Conservation (phyloP, 208 protist genomes). For the Crithidia thermophila region DNA sequence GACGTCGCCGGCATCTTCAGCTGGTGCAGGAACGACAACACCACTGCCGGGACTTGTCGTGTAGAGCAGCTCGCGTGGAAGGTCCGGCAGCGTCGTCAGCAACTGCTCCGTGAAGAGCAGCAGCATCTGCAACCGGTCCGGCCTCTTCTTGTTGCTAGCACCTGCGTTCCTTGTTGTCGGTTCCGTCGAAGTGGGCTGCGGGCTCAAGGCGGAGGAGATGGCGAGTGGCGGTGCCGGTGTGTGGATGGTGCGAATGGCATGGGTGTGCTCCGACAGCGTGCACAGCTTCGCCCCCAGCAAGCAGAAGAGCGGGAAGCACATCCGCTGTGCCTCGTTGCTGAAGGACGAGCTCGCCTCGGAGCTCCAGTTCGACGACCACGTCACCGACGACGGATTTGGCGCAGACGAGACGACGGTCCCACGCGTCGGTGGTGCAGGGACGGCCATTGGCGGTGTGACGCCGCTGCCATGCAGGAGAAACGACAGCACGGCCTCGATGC, state of each 20-base stretch:
- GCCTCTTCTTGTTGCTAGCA: background rate
- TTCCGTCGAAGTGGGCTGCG: background rate
- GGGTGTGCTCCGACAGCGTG: conserved; percentile 13
- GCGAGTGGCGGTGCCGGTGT: conserved; percentile 4
- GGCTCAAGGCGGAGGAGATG: background rate
- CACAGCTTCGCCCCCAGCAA: conserved; percentile 23
- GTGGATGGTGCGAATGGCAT: conserved; percentile 23
- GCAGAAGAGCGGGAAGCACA: conserved; percentile 30
- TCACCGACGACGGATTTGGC: background rate
- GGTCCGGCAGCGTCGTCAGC: conserved; percentile 23
- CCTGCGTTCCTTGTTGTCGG: background rate
- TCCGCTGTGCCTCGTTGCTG: conserved; percentile 9
- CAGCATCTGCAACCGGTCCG: conserved; percentile 11
- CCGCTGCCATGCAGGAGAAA: conserved; percentile 37
- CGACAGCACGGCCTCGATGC: conserved; percentile 28
- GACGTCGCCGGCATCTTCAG: background rate
- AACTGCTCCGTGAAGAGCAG: conserved; percentile 56
- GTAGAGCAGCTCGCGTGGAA: conserved; percentile 40
- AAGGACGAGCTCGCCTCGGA: background rate
- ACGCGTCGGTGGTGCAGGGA: background rate
- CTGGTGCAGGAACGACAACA: conserved; percentile 23
- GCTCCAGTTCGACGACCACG: background rate
- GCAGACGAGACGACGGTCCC: background rate
- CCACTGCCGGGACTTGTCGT: conserved; percentile 44
- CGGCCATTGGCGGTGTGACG: background rate